Percentiles rank a stretch among this genome's conserved stretches.
phyloP scores from a whole-genome alignment of 2,329 filamentous ascomycete genomes.

The Myriosclerotinia curreyana region DNA sequence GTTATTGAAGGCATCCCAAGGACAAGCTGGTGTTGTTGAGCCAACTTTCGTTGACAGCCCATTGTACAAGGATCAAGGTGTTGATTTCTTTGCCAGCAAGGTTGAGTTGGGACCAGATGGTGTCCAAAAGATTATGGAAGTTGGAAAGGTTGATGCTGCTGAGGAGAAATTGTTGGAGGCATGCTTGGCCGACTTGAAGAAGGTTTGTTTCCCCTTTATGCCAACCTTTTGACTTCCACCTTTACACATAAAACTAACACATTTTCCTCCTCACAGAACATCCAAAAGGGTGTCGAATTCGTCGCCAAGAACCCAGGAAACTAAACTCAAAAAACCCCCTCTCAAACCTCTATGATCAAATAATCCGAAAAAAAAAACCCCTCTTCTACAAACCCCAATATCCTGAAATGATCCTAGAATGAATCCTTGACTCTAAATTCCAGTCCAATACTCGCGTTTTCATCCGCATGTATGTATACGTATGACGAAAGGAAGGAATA shows the following conservation, averaged over 20 bases:
- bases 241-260: slow-evolving; percentile 84
- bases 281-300: slow-evolving; percentile 89
- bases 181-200: slow-evolving; percentile 78
- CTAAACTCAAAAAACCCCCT: slow-evolving; percentile 18
- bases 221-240: slow-evolving; percentile 43
- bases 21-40: slow-evolving; percentile 93
- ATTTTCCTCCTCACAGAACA: slow-evolving; percentile 91
- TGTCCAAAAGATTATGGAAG: slow-evolving; percentile 86
- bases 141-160: slow-evolving; percentile 78
- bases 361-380: neutral
- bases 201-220: slow-evolving; percentile 39
- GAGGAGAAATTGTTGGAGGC: slow-evolving; percentile 90
- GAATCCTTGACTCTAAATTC: slow-evolving; percentile 1
- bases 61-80: slow-evolving; percentile 96
- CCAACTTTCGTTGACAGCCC: slow-evolving; percentile 96
- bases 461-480: slow-evolving; percentile 12
- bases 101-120: slow-evolving; percentile 96
- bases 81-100: slow-evolving; percentile 94
- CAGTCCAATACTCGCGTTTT: neutral
- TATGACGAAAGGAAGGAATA: slow-evolving; percentile 10
- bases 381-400: neutral
- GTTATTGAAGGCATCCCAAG: slow-evolving; percentile 86
- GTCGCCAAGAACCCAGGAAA: slow-evolving; percentile 38
- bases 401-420: slow-evolving; percentile 3
- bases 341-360: slow-evolving; percentile 3